Percentiles rank a stretch among this genome's conserved stretches.
phyloP scores from a whole-genome alignment of 2,329 filamentous ascomycete genomes.

The Penicillium sp. region DNA sequence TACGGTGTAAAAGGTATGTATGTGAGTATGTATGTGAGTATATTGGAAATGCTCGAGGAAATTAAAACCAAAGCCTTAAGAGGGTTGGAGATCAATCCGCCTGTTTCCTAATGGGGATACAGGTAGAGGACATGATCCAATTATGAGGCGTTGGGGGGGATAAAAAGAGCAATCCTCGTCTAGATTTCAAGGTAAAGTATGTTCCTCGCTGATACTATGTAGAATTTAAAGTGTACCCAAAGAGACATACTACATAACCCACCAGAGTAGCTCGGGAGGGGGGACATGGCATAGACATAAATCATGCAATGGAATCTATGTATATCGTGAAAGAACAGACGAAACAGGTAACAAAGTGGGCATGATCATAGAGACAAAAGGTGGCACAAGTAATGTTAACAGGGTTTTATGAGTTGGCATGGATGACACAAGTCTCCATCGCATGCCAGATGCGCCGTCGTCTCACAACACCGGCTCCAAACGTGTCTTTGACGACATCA shows the following conservation, averaged over 20 bases:
- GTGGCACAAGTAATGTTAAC: background rate
- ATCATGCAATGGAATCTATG: slow-evolving; percentile 3
- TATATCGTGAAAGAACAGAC: background rate
- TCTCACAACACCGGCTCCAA: slow-evolving; percentile 39
- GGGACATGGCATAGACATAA: background rate
- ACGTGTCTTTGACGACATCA: slow-evolving; percentile 39
- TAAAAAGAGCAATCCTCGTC: no score
- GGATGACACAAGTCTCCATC: slow-evolving; percentile 46
- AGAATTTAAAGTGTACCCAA: background rate
- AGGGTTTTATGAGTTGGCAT: slow-evolving; percentile 30
- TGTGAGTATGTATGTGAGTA: no score
- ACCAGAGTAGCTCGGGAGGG: slow-evolving; percentile 1
- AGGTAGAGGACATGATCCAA: no score
- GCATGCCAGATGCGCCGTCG: slow-evolving; percentile 47
- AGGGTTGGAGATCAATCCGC: no score
- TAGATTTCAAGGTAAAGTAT: slow-evolving; percentile 6
- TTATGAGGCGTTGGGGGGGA: no score
- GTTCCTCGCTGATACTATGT: slow-evolving; percentile 14
- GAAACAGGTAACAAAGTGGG: background rate
- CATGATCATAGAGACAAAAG: slow-evolving; percentile 2
- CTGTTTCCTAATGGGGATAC: no score
- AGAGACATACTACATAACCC: background rate
- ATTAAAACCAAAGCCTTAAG: no score
- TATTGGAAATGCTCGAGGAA: no score
- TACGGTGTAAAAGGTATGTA: no score